Conservation (phyloP, 441 rosid species). For the Brassica hybrid region DNA sequence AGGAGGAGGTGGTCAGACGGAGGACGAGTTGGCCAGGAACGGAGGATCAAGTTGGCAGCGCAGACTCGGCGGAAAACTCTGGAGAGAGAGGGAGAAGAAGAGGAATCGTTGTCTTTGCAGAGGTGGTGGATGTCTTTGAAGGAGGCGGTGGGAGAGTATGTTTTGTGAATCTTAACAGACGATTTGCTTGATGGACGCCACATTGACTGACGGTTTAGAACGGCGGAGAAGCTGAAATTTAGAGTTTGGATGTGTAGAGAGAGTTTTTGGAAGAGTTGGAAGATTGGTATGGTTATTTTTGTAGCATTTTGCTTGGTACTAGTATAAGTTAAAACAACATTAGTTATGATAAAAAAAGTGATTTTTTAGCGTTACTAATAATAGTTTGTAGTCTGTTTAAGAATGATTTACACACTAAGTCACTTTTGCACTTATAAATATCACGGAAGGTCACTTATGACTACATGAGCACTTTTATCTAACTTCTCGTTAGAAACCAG, state of each 20-base stretch:
- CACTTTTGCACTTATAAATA: too few species aligned
- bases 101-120: constrained; percentile 43
- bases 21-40: constrained; percentile 46
- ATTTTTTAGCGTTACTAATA: constrained; percentile 17
- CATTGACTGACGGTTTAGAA: constrained; percentile 53
- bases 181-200: constrained; percentile 76
- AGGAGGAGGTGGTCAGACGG: constrained; percentile 30
- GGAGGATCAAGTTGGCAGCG: constrained; percentile 46
- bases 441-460: too few species aligned
- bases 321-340: background rate
- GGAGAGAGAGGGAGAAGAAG: constrained; percentile 30
- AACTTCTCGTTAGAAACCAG: too few species aligned
- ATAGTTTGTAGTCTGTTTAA: constrained; percentile 20
- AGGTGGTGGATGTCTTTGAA: constrained; percentile 65
- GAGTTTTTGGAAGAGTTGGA: too few species aligned
- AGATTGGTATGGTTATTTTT: too few species aligned
- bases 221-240: constrained; percentile 16
- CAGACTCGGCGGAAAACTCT: constrained; percentile 56
- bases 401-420: too few species aligned
- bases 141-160: constrained; percentile 44
- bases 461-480: too few species aligned
- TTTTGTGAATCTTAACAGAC: constrained; percentile 55
- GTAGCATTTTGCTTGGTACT: background rate
- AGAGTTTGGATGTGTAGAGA: constrained; percentile 18
- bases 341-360: background rate